Percentiles rank a stretch among this genome's conserved stretches.
Evolutionary conservation across 805 yeast genomes (phyloP).

Genomic region (Wickerhamiella siamensis): DNA sequence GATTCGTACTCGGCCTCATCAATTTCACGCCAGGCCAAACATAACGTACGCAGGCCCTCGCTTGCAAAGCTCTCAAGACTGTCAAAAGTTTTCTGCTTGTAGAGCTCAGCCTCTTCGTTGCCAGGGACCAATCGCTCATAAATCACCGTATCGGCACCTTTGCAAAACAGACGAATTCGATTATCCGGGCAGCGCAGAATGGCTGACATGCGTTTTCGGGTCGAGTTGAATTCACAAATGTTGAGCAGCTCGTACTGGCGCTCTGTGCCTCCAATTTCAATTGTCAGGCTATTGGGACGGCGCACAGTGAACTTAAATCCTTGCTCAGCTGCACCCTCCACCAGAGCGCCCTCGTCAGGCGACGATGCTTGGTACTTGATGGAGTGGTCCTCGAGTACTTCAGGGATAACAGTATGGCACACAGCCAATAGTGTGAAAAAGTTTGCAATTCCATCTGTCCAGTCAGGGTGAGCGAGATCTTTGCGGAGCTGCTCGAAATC

Average conservation of each 20-base stretch:
- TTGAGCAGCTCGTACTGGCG: slow-evolving; percentile 65
- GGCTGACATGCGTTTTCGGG: slow-evolving; percentile 96
- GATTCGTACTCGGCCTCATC: slow-evolving; percentile 59
- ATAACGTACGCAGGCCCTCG: slow-evolving; percentile 86
- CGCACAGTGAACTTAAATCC: slow-evolving; percentile 79
- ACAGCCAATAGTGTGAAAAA: slow-evolving; percentile 75
- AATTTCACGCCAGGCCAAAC: slow-evolving; percentile 75
- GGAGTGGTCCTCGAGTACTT: slow-evolving; percentile 33
- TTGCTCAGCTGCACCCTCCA: slow-evolving; percentile 83
- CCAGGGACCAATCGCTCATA: slow-evolving; percentile 53
- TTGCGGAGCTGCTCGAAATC: slow-evolving; percentile 48
- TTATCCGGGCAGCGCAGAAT: slow-evolving; percentile 93
- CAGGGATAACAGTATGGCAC: slow-evolving; percentile 97
- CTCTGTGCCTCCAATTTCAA: slow-evolving; percentile 40
- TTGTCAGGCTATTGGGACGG: slow-evolving; percentile 66
- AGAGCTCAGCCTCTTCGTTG: slow-evolving; percentile 28
- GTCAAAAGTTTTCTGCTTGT: slow-evolving; percentile 46
- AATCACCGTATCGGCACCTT: slow-evolving; percentile 97
- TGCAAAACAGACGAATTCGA: slow-evolving; percentile 69
- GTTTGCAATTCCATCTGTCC: slow-evolving; percentile 42
- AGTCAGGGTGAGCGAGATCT: slow-evolving; percentile 32
- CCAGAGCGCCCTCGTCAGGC: slow-evolving; percentile 98
- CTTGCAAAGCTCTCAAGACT: slow-evolving; percentile 95
- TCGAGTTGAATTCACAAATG: slow-evolving; percentile 92
- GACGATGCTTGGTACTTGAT: slow-evolving; percentile 97